Percentiles rank a stretch among this genome's conserved stretches.
Evolutionary conservation across 768 basidiomycete species (phyloP).

Genomic region (Boletus sp.): DNA sequence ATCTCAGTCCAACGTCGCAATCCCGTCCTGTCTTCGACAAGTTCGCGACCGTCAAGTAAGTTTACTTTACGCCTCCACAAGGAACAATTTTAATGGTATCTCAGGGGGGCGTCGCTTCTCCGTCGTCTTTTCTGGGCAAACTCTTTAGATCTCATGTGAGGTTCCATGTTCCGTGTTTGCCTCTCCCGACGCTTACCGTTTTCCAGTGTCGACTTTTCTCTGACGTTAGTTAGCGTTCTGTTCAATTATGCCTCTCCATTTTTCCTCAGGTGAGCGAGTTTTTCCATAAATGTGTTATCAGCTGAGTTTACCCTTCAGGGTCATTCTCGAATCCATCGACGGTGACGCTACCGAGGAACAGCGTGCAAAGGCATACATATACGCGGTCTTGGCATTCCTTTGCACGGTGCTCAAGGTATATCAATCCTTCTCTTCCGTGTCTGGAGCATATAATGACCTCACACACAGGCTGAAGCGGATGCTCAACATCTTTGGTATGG

Average conservation of each 20-base stretch:
- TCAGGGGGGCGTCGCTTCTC: constrained; percentile 36
- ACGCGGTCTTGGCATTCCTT: constrained; percentile 72
- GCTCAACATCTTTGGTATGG: constrained; percentile 79
- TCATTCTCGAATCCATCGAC: constrained; percentile 60
- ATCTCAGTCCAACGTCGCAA: constrained; percentile 64
- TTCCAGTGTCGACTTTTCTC: constrained; percentile 55
- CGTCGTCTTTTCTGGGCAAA: constrained; percentile 45
- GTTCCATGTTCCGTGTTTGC: not conserved
- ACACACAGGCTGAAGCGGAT: constrained; percentile 55
- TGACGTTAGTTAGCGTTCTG: constrained; percentile 67
- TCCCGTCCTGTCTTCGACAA: constrained; percentile 61
- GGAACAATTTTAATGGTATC: not conserved
- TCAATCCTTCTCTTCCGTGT: not conserved
- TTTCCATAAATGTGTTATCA: not conserved
- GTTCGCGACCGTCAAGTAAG: constrained; percentile 35
- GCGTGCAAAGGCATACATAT: constrained; percentile 67
- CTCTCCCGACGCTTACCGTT: not conserved
- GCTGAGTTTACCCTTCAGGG: constrained; percentile 30
- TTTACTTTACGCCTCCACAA: not conserved
- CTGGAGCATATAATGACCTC: not conserved
- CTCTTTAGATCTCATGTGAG: constrained; percentile 43
- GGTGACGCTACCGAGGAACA: constrained; percentile 44
- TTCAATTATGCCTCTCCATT: constrained; percentile 83
- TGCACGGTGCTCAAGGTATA: constrained; percentile 40
- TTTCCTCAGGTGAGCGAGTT: constrained; percentile 63